Evolutionary conservation across 2,329 filamentous ascomycete genomes (phyloP), one percentile per base, ranked within the genome.

Genomic region (Hirsutella rhossiliensis): DNA sequence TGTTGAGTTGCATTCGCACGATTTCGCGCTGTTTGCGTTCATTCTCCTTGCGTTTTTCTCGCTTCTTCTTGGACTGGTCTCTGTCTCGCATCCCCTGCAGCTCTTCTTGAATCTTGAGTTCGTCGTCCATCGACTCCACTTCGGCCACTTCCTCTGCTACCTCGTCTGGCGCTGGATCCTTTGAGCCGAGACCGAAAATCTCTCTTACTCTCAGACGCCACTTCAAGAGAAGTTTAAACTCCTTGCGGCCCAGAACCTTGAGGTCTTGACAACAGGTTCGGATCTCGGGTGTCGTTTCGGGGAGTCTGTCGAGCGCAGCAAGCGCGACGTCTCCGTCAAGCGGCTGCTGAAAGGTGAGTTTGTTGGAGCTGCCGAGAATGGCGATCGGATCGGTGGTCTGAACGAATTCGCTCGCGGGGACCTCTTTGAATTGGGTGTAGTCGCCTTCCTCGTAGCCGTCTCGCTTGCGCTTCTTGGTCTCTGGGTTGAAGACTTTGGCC

Each of bases 371-470:
- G 42, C 88, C 94, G 1, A 98, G 75, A 55, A 98, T 88, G 3
- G 86, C 84, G 48, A 98, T 96, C 0, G 92, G 92, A 57, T 98
- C 92, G 0, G 77, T 80, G 0, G 88, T 94, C 58, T 97, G 84
- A 49, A 98, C 89, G 59, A 97, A 98, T 44, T 96, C 87, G 60
- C 82, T 92, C 1, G 89, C 90, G 0, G 87, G 70, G 3, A 85
- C 76, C 57, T 95, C 87, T 61, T 96, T 94, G 70, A 84, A 94
- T 55, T 95, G 87, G 5, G 80, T 90, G 62, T 83, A 95, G 52
- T 98, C 88, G 31, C 87, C 90, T 63, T 98, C 92, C 52, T 97
- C 90, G 52, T 98, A 98, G 72, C 92, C 92, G 38, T 94, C 90
- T 71, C 92, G 76, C 76, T 96, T 97, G 46, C 92, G 74, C 78